phyloP scores from a whole-genome alignment of 495 filamentous ascomycete genomes.

The Usnea hakonensis region DNA sequence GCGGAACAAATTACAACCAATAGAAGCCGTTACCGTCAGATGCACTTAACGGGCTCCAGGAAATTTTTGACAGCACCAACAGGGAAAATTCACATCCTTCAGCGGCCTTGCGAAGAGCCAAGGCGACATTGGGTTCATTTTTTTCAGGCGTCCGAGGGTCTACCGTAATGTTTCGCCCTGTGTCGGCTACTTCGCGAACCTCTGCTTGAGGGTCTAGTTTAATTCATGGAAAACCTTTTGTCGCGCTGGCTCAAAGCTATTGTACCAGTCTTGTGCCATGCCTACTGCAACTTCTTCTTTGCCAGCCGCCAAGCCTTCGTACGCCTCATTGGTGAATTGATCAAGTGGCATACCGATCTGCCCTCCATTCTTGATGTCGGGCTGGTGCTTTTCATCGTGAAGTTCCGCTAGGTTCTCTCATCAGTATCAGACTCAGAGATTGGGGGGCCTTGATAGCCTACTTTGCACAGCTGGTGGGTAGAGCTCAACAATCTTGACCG shows the following conservation, averaged over 20 bases:
- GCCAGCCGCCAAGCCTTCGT: conserved; percentile 40
- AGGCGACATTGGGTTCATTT: background rate
- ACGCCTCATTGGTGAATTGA: conserved; percentile 51
- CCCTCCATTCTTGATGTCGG: conserved; percentile 28
- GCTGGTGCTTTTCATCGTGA: conserved; percentile 35
- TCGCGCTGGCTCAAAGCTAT: conserved; percentile 21
- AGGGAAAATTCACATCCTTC: background rate
- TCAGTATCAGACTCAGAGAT: background rate
- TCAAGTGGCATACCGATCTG: conserved; percentile 53
- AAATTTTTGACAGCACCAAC: background rate
- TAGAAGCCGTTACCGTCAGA: background rate
- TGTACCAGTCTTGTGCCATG: conserved; percentile 10
- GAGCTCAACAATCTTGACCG: conserved; percentile 57
- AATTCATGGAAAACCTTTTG: conserved; percentile 32
- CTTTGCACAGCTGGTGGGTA: conserved; percentile 63
- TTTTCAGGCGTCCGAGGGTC: background rate
- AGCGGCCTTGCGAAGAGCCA: background rate
- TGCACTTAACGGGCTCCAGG: too few relatives aligned
- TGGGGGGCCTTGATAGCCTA: background rate
- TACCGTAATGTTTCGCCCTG: background rate
- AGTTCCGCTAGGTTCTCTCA: conserved; percentile 27
- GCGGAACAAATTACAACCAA: background rate
- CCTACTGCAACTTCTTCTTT: conserved; percentile 40
- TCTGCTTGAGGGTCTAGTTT: background rate
- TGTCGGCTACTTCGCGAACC: background rate